Base-by-base conservation (phyloP, 1,284 basidiomycete species). In the Ceratobasidium sp. region DNA sequence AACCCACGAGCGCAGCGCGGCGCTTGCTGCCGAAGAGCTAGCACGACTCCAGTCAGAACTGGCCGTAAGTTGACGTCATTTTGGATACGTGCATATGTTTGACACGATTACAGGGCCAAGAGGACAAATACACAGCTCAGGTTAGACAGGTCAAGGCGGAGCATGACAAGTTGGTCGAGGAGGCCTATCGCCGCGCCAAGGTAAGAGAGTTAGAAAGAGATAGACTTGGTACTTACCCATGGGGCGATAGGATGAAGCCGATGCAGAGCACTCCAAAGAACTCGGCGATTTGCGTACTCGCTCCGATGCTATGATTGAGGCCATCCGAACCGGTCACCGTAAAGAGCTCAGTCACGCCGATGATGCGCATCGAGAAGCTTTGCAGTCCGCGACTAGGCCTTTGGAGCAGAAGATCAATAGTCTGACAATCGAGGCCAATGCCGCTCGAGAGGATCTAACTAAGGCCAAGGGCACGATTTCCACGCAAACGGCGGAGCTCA, bases 121-220 rank as follows among this genome's bases (percentile, higher is more conserved):
- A 90, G 75, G 79, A 82, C 5, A 81, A 85, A 68, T 91, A 90
- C 75, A 80, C 82, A 74, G 80, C 80, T 2, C 87, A 87, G 77
- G 83, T 92, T 23, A 84, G 87, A 19, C 82, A 76, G 11, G 84
- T 91, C 44, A 87, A 87, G 74, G 82, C 79, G 16, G 87, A 91
- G 73, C 87, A 91, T 71, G 81, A 83, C n/a, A 78, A 80, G 64
- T 79, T 85, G 29, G 77, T 92, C 25, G 79, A 87, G 73, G 84
- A 88, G 70, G 87, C 86, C 1, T 92, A 90, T 75, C 83, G 89
- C 72, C 84, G 83, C 58, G 90, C 90, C 14, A 92, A 90, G 84
- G 90, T 87, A 70, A 50, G 78, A 75, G 54, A 11, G 56, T 56
- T 42, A 58, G 27, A n/a, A 47, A 75, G 14, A 66, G 52, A 58